Conservation (phyloP, 2,329 filamentous ascomycete species). For the Clathrospora elynae region DNA sequence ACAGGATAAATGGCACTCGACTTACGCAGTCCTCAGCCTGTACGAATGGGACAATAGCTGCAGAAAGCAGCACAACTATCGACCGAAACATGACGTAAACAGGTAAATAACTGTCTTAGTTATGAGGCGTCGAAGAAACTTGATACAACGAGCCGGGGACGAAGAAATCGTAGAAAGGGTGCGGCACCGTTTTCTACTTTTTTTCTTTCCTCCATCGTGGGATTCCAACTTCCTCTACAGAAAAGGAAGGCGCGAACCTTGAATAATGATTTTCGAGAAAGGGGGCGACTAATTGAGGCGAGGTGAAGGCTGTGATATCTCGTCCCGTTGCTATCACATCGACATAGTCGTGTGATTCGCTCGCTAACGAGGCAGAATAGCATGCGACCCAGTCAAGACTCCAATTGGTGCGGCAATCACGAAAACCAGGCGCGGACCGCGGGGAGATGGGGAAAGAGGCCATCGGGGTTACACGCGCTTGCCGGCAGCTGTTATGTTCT, state of each 20-base stretch:
- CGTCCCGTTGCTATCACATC: too few relatives aligned
- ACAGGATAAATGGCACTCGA: not conserved
- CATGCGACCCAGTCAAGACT: too few relatives aligned
- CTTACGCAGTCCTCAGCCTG: conserved; percentile 14
- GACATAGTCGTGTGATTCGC: too few relatives aligned
- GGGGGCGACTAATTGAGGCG: too few relatives aligned
- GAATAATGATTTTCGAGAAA: too few relatives aligned
- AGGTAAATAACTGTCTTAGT: not conserved
- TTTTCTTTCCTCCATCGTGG: too few relatives aligned
- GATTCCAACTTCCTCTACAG: too few relatives aligned
- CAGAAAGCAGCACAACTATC: conserved; percentile 13
- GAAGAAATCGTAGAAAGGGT: not conserved
- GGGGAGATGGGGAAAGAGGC: not conserved
- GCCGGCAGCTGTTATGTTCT: not conserved
- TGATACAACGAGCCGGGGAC: not conserved
- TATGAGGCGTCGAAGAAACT: not conserved
- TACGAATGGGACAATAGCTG: conserved; percentile 8
- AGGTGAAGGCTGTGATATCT: too few relatives aligned
- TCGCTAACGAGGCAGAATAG: too few relatives aligned
- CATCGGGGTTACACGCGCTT: not conserved
- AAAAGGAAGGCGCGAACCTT: too few relatives aligned
- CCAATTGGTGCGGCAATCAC: too few relatives aligned
- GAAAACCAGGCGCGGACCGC: not conserved
- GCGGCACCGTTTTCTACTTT: not conserved
- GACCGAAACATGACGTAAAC: conserved; percentile 8